Percentiles rank a stretch among this genome's conserved stretches.
phyloP scores from a whole-genome alignment of 23 red algal species.

The Agarophyton chilense region DNA sequence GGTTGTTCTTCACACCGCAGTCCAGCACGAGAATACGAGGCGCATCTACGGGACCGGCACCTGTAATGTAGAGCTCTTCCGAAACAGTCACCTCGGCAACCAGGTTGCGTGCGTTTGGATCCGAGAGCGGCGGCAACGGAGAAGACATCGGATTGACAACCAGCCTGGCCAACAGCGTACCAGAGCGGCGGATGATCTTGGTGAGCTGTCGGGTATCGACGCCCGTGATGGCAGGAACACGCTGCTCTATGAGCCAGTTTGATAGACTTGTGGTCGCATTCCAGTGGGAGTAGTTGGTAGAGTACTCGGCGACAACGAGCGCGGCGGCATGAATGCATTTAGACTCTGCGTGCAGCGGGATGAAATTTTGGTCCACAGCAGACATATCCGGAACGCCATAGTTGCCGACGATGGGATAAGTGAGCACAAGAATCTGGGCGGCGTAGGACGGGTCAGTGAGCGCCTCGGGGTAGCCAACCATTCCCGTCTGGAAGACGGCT shows the following conservation, averaged over 20 bases:
- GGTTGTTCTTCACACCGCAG: conserved; percentile 93
- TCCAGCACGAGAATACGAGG: conserved; percentile 89
- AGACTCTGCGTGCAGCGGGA: conserved; percentile 72
- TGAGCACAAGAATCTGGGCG: conserved; percentile 90
- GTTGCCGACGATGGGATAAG: conserved; percentile 94
- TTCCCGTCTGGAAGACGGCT: conserved; percentile 99
- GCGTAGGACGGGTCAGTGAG: conserved; percentile 98
- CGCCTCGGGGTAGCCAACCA: conserved; percentile 97
- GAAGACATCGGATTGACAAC: conserved; percentile 56
- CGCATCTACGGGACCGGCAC: conserved; percentile 18
- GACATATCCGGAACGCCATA: conserved; percentile 87
- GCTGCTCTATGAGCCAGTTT: conserved; percentile 62
- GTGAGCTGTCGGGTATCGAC: conserved; percentile 96
- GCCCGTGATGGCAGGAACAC: conserved; percentile 81
- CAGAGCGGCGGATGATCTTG: conserved; percentile 83
- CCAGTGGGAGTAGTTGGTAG: conserved; percentile 89
- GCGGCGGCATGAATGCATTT: conserved; percentile 78
- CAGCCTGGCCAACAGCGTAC: conserved; percentile 87
- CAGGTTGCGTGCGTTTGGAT: conserved; percentile 80
- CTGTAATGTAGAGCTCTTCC: conserved; percentile 16
- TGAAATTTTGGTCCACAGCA: conserved; percentile 27
- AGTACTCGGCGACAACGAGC: conserved; percentile 85
- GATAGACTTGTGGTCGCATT: conserved; percentile 67
- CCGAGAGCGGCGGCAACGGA: conserved; percentile 42
- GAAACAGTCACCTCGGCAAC: conserved; percentile 84